phyloP scores from a whole-genome alignment of 2,329 filamentous ascomycete genomes.

The Curvularia sp. region DNA sequence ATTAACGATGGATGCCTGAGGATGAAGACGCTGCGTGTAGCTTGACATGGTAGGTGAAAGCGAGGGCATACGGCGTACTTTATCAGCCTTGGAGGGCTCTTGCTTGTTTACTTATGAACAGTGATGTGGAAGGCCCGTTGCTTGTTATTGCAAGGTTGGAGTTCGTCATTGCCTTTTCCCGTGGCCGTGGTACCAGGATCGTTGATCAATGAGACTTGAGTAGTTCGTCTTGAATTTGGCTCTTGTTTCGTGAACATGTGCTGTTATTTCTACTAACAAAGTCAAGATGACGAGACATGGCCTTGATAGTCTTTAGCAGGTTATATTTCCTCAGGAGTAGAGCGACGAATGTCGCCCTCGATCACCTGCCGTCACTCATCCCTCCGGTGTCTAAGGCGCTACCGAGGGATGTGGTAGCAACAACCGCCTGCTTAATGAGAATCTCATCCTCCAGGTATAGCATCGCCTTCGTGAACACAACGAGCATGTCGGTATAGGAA shows the following conservation, averaged over 20 bases:
- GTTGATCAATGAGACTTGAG: neutral
- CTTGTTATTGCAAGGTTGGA: neutral
- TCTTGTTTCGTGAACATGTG: neutral
- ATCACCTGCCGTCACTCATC: neutral
- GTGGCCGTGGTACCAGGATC: neutral
- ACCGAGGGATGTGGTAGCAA: neutral
- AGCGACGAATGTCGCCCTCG: neutral
- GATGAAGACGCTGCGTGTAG: neutral
- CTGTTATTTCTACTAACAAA: neutral
- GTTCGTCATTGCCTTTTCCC: neutral
- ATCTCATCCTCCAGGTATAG: too few species aligned
- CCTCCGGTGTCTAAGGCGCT: neutral
- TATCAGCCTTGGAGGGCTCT: neutral
- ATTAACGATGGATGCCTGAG: neutral
- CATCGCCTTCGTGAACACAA: too few species aligned
- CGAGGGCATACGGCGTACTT: neutral
- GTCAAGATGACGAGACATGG: neutral
- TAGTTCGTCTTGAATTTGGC: neutral
- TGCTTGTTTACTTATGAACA: neutral
- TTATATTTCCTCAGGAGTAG: neutral
- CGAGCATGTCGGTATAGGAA: too few species aligned
- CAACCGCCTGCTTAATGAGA: too few species aligned
- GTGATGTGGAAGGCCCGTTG: neutral
- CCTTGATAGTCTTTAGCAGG: neutral
- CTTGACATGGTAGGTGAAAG: neutral